phyloP scores from a whole-genome alignment of 208 protist genomes.

The Entamoeba histolytica region DNA sequence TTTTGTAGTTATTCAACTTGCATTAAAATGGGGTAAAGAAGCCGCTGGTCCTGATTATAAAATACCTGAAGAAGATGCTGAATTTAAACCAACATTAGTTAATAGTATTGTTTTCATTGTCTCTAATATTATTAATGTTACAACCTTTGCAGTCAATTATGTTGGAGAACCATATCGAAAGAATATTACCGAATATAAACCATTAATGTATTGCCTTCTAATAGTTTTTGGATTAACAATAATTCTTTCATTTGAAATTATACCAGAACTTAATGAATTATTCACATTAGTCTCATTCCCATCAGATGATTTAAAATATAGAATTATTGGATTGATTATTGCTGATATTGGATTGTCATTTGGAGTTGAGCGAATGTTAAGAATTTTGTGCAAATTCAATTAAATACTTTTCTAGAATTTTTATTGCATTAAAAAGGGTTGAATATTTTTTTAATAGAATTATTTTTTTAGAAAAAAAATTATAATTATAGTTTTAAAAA shows the following conservation, averaged over 20 bases:
- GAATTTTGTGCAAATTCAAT: not conserved
- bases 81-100: constrained; percentile 75
- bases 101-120: constrained; percentile 86
- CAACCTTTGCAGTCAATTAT: constrained; percentile 89
- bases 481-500: too few relatives aligned
- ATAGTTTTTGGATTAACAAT: not conserved
- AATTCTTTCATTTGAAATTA: not conserved
- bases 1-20: constrained; percentile 59
- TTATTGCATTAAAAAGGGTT: too few relatives aligned
- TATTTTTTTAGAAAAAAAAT: too few relatives aligned
- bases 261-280: not conserved
- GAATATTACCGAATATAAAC: constrained; percentile 27
- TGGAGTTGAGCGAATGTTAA: not conserved
- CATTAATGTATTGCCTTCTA: constrained; percentile 1
- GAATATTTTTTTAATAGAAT: too few relatives aligned
- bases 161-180: constrained; percentile 46
- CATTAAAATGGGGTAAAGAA: constrained; percentile 18
- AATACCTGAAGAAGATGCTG: constrained; percentile 37
- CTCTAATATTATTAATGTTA: constrained; percentile 61
- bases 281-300: not conserved
- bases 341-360: not conserved
- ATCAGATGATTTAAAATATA: not conserved
- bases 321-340: not conserved
- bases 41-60: not conserved
- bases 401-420: not conserved